phyloP scores from a whole-genome alignment of 805 yeast genomes.

The Monosporozyma solicola region DNA sequence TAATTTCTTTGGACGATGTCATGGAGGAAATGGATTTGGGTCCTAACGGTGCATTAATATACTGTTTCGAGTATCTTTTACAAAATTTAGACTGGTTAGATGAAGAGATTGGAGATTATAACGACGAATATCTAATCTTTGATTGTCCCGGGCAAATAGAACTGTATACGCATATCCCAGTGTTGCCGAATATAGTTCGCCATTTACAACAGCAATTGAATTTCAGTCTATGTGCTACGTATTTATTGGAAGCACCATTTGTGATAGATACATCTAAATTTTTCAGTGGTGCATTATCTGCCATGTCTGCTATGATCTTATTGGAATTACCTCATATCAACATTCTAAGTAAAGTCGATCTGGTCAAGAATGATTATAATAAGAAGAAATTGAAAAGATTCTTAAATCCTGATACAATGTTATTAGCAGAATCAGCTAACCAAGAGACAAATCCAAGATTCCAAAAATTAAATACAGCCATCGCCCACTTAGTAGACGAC shows the following conservation, averaged over 20 bases:
- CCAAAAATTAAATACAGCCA: slow-evolving; percentile 62
- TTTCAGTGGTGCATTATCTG: slow-evolving; percentile 90
- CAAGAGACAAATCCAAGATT: slow-evolving; percentile 47
- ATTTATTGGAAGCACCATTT: slow-evolving; percentile 88
- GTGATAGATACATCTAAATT: slow-evolving; percentile 85
- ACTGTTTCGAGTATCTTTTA: slow-evolving; percentile 86
- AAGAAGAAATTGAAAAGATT: slow-evolving; percentile 72
- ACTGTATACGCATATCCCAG: slow-evolving; percentile 88
- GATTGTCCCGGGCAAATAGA: slow-evolving; percentile 98
- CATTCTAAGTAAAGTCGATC: slow-evolving; percentile 76
- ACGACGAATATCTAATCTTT: slow-evolving; percentile 87
- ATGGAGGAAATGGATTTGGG: slow-evolving; percentile 92
- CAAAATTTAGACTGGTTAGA: slow-evolving; percentile 95
- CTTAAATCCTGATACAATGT: slow-evolving; percentile 83
- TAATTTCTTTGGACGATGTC: slow-evolving; percentile 84
- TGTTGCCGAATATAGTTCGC: slow-evolving; percentile 77
- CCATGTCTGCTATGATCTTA: slow-evolving; percentile 97
- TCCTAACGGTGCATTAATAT: slow-evolving; percentile 89
- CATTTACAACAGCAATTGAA: slow-evolving; percentile 74
- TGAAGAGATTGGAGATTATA: slow-evolving; percentile 91
- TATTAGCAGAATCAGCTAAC: slow-evolving; percentile 45
- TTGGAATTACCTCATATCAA: slow-evolving; percentile 93
- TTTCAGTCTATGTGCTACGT: slow-evolving; percentile 87
- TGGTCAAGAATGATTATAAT: slow-evolving; percentile 70
- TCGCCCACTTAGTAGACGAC: slow-evolving; percentile 88